phyloP scores from a whole-genome alignment of 768 basidiomycete genomes.

The Kwoniella heveanensis region DNA sequence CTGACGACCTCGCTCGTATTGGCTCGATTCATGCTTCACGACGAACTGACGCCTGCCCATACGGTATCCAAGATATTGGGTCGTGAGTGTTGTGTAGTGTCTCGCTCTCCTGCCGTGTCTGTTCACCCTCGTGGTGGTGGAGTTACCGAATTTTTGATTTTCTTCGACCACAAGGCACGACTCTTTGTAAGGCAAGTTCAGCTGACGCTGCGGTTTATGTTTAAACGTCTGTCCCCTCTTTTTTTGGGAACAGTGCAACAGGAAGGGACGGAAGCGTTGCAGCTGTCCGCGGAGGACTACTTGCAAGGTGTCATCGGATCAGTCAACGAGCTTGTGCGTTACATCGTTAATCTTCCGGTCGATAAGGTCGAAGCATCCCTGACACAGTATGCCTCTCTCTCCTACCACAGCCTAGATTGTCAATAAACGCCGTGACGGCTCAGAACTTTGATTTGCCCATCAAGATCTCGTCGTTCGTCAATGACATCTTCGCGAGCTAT shows the following conservation, averaged over 20 bases:
- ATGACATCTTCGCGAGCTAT: conserved; percentile 57
- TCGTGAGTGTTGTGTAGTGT: too few relatives aligned
- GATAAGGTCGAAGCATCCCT: too few relatives aligned
- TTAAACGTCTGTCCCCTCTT: too few relatives aligned
- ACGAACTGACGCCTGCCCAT: conserved; percentile 51
- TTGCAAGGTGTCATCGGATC: conserved; percentile 58
- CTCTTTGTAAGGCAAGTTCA: too few relatives aligned
- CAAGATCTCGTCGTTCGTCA: conserved; percentile 57
- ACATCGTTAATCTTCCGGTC: too few relatives aligned
- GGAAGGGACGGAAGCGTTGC: conserved; percentile 49
- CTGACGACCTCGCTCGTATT: conserved; percentile 53
- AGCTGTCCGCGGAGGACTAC: conserved; percentile 58
- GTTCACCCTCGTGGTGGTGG: too few relatives aligned
- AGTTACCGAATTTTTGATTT: too few relatives aligned
- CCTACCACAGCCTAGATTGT: conserved; percentile 54
- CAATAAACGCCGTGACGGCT: conserved; percentile 57
- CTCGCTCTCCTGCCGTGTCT: too few relatives aligned
- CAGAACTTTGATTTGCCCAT: conserved; percentile 57
- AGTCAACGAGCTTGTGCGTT: conserved; percentile 57
- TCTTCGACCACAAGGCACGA: too few relatives aligned
- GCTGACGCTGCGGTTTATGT: too few relatives aligned
- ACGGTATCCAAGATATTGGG: conserved; percentile 52
- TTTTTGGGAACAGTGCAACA: conserved; percentile 48
- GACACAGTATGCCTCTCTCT: too few relatives aligned
- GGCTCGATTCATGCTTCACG: conserved; percentile 53